Conservation (phyloP, 176 grass and related monocot genomes). For the Chloris gayana region DNA sequence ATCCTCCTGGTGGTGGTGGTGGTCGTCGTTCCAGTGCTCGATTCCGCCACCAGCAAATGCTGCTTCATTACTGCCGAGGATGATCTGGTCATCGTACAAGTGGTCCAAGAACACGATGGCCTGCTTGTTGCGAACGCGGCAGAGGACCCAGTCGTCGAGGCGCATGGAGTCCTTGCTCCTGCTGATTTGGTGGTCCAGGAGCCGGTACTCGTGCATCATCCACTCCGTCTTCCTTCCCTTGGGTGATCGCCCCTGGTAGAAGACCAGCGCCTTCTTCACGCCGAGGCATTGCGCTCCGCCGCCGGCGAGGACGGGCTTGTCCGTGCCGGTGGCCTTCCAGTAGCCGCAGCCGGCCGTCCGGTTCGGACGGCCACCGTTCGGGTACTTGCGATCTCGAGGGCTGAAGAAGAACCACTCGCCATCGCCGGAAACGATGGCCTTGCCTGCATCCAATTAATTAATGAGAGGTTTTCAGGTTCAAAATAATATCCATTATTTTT, state of each 20-base stretch:
- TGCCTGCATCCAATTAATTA: too few species aligned
- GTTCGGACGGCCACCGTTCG: constrained; percentile 49
- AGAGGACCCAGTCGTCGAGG: constrained; percentile 63
- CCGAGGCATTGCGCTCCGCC: constrained; percentile 43
- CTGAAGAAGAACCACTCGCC: constrained; percentile 66
- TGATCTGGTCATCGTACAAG: too few species aligned
- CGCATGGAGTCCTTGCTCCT: constrained; percentile 25
- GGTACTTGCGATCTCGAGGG: constrained; percentile 54
- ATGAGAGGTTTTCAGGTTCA: too few species aligned
- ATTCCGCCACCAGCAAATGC: too few species aligned
- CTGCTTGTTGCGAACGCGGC: constrained; percentile 46
- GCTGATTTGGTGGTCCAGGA: constrained; percentile 19
- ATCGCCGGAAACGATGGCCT: constrained; percentile 37
- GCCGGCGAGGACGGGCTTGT: constrained; percentile 69
- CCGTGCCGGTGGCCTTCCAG: constrained; percentile 98
- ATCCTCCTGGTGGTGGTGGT: neutral
- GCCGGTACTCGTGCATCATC: constrained; percentile 82
- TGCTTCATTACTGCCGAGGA: too few species aligned
- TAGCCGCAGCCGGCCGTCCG: constrained; percentile 66
- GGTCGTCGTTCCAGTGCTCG: constrained; percentile 12
- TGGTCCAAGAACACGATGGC: too few species aligned
- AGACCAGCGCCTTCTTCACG: constrained; percentile 62
- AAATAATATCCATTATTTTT: too few species aligned
- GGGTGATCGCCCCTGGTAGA: constrained; percentile 51
- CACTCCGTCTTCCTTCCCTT: constrained; percentile 59